phyloP scores from a whole-genome alignment of 2,329 filamentous ascomycete species.

The Aspergillus chevalieri region DNA sequence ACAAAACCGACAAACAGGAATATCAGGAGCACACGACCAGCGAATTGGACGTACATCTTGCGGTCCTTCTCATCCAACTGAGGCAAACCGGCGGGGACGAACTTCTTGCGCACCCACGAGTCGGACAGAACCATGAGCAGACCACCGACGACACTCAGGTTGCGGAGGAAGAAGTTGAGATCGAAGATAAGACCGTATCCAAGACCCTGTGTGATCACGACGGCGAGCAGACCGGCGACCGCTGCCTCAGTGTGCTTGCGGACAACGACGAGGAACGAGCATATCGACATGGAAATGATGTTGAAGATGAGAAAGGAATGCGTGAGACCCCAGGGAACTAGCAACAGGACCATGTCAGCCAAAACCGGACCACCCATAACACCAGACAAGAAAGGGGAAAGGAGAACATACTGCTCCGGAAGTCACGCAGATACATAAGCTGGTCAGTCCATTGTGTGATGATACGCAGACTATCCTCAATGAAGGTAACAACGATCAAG shows the following conservation, averaged over 20 bases:
- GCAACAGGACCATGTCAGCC: slow-evolving; percentile 4
- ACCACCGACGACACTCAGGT: slow-evolving; percentile 93
- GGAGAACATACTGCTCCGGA: slow-evolving; percentile 71
- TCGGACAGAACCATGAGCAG: slow-evolving; percentile 97
- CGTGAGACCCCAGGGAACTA: slow-evolving; percentile 81
- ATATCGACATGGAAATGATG: slow-evolving; percentile 77
- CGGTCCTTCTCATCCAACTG: slow-evolving; percentile 97
- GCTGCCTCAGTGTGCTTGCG: slow-evolving; percentile 92
- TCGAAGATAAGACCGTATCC: slow-evolving; percentile 98
- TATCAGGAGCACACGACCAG: slow-evolving; percentile 88
- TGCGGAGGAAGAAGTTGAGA: slow-evolving; percentile 99
- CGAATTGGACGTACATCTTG: slow-evolving; percentile 99
- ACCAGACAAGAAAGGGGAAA: neutral
- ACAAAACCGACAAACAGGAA: slow-evolving; percentile 97
- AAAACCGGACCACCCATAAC: neutral
- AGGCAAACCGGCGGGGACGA: slow-evolving; percentile 90
- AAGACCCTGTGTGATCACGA: slow-evolving; percentile 87
- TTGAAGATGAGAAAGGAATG: slow-evolving; percentile 90
- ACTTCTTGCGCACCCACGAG: slow-evolving; percentile 95
- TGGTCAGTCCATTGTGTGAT: slow-evolving; percentile 97
- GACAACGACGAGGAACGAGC: slow-evolving; percentile 80
- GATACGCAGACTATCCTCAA: slow-evolving; percentile 93
- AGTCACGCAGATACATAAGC: slow-evolving; percentile 85
- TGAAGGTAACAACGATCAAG: slow-evolving; percentile 94
- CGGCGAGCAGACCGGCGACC: slow-evolving; percentile 79